Evolutionary conservation across 257 asterid genomes (phyloP), one percentile per base, ranked within the genome.

Genomic region (Solanum sitiens): DNA sequence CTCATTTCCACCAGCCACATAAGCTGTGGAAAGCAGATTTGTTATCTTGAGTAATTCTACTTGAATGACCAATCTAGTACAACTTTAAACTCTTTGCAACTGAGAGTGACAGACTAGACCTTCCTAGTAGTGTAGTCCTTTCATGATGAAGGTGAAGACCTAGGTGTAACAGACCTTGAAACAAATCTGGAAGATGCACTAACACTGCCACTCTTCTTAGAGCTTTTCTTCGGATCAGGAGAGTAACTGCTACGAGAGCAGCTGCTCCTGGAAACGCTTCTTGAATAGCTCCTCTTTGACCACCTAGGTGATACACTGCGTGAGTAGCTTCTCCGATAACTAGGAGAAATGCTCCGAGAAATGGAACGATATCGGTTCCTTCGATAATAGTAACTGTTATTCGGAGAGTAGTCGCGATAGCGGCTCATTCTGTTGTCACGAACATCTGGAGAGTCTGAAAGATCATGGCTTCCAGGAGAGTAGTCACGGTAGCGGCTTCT

Each of bases 181-280:
- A 85, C 42, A 35, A 93, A 92, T 45, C 91, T 84, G 6, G 96
- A 91, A 16, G 96, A 93, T 1, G 94, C 93, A 86, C 93, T 70
- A 1, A 70, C 92, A 44, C 93, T 90, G 8, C 89, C 90, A 86
- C 98, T 92, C 3, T 94, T 88, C 90, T 92, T 82, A 39, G 72
- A 37, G 72, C 92, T 87, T 77, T 72, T 89, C 83, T 72, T 71
- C 7, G 74, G 90, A 23, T 59, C 50, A 1, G 93, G 93, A 15
- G 92, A 90, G 27, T 65, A 30, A 42, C 92, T 87, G 42, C 89
- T 71, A 9, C 89, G 83, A 44, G 42, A 76, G 76, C 82, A 8
- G 86, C 94, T 5, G 14, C 88, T 86, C 90, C n/a, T 82, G 15
- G 96, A 92, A 37, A 86, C 90, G n/a, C 98, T 92, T 10, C 90